phyloP scores from a whole-genome alignment of 2,329 filamentous ascomycete species.

The Sphaceloma murrayae region DNA sequence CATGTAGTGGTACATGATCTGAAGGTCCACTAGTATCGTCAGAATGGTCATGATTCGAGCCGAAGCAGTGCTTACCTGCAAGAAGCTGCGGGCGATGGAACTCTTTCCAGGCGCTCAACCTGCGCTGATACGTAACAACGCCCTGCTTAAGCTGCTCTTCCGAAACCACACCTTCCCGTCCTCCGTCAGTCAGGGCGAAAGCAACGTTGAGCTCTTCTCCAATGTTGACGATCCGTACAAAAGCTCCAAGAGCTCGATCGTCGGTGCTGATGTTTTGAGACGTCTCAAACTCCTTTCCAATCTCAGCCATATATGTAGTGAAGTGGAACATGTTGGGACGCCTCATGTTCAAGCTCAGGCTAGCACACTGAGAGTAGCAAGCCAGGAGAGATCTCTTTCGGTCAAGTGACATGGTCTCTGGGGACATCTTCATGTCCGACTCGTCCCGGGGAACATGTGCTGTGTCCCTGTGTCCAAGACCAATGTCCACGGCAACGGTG shows the following conservation, averaged over 20 bases:
- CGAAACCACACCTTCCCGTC: conserved; percentile 3
- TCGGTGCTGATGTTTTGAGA: conserved; percentile 47
- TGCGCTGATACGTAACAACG: conserved; percentile 52
- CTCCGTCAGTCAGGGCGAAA: conserved; percentile 53
- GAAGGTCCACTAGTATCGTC: conserved; percentile 18
- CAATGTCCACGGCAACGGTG: conserved; percentile 42
- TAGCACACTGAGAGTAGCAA: conserved; percentile 50
- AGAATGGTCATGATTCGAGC: conserved; percentile 46
- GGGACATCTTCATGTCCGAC: background rate
- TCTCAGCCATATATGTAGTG: conserved; percentile 53
- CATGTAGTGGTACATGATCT: conserved; percentile 55
- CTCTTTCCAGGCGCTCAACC: conserved; percentile 53
- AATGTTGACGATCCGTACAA: conserved; percentile 52
- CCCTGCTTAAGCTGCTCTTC: conserved; percentile 30
- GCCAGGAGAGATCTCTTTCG: conserved; percentile 47
- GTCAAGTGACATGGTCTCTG: conserved; percentile 20
- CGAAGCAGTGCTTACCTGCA: conserved; percentile 24
- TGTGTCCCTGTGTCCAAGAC: conserved; percentile 24
- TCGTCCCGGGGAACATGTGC: conserved; percentile 1
- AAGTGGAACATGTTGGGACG: conserved; percentile 52
- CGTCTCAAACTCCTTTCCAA: conserved; percentile 46
- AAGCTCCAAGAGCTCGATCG: conserved; percentile 47
- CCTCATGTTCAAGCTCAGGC: conserved; percentile 52
- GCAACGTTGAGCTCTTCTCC: conserved; percentile 59
- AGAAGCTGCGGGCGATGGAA: conserved; percentile 55